Conservation (phyloP, 306 rosid species). For the Elaeagnus macrophylla region DNA sequence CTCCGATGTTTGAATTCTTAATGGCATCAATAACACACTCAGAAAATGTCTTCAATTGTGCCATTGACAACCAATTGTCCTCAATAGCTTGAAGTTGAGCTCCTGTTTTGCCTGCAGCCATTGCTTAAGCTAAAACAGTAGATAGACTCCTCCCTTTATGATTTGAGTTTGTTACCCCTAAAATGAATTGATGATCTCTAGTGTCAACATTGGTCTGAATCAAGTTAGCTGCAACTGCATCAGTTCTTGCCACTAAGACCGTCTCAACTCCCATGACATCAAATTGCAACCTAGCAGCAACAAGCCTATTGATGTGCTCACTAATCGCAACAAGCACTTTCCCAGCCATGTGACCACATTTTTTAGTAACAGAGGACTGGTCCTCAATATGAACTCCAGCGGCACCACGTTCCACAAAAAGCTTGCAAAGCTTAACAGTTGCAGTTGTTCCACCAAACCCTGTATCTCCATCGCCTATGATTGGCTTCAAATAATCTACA, state of each 20-base stretch:
- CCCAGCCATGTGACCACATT: conserved; percentile 98
- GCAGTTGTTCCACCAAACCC: conserved; percentile 88
- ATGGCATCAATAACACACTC: conserved; percentile 63
- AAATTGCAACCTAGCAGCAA: conserved; percentile 83
- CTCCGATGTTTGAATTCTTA: conserved; percentile 34
- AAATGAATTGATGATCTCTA: conserved; percentile 75
- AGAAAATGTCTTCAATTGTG: conserved; percentile 64
- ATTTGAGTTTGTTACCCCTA: conserved; percentile 66
- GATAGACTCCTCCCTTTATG: conserved; percentile 48
- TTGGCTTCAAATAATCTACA: conserved; percentile 82
- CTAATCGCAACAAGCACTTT: conserved; percentile 74
- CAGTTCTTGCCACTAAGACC: conserved; percentile 72
- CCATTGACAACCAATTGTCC: conserved; percentile 62
- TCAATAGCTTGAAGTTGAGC: conserved; percentile 68
- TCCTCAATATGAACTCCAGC: conserved; percentile 98
- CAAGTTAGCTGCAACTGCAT: conserved; percentile 67
- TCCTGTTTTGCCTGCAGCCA: conserved; percentile 66
- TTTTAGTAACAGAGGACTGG: conserved; percentile 77
- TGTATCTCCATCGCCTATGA: conserved; percentile 82
- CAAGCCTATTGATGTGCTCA: conserved; percentile 82
- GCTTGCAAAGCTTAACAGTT: conserved; percentile 90
- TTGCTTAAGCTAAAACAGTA: conserved; percentile 44
- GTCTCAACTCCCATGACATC: conserved; percentile 96
- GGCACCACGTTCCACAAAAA: conserved; percentile 90
- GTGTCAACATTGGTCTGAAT: conserved; percentile 81